Base-by-base conservation (phyloP, 352 stramenopile genomes). In the Pythium utonaiense region DNA sequence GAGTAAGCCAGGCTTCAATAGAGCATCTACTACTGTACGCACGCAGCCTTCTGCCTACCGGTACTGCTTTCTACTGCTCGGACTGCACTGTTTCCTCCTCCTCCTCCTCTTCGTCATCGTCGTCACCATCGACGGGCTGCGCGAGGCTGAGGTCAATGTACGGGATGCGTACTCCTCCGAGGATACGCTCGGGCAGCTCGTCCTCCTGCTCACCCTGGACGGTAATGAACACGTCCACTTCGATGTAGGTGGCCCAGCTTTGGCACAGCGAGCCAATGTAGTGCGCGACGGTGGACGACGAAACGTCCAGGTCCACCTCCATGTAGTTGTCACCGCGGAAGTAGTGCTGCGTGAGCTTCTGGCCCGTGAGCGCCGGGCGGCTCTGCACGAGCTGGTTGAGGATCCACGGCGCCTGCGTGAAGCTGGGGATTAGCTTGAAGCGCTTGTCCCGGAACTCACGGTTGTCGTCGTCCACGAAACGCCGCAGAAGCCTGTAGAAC, bases 361-460 rank as follows among this genome's bases (percentile, higher is more conserved):
- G 86, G 33, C 88, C 89, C 38, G 91, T 80, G 54, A 97, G 66
- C 21, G 86, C 86, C 1, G 89, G 89, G 33, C 93, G 88, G 50
- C 83, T 93, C 33, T 85, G 85, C 48, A 96, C 87, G 22, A 91
- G 65, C 28, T 76, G 67, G 51, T 89, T 85, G 31, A 97, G 73
- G 42, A 96, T 71, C 80, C 85, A 97, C 40, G 86, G 81, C 16
- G 80, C 89, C 21, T 94, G 83, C 17, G 85, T 71, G 34, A 97
- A 75, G 57, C 80, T 83, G n/a, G 89, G 89, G 50, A 97, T 91
- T 27, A 97, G 66, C 74, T 96, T 97, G 60, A 96, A 93, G 49
- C 88, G 78, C n/a, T 71, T 48, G 57, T 92, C 78, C 40, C 82
- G 77, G 64, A 83, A 93, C 12, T 60, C 64, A 42, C 79, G 68